A percentile compares a stretch with the other conserved stretches of the same genome.
These are phyloP conservation scores for Albugo candida DNA, from an alignment of 352 stramenopile species.

Conservation along the genomic window DNA sequence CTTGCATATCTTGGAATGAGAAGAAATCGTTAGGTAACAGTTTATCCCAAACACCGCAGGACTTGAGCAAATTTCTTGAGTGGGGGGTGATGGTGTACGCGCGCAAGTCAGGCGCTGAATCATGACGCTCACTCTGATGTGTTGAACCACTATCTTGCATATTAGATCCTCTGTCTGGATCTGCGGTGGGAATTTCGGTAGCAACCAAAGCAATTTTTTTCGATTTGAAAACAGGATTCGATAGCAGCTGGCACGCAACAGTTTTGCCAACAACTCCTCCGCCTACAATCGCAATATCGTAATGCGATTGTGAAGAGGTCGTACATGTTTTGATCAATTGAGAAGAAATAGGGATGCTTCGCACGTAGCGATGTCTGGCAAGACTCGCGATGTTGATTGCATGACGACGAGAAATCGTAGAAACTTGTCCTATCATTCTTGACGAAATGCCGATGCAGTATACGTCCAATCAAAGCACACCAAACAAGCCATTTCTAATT, in stretches of 20 bases:
- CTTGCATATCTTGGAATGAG: constrained; percentile 79
- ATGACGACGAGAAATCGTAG: no score
- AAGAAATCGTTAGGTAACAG: constrained; percentile 31
- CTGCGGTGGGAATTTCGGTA: constrained; percentile 16
- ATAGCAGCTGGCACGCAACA: constrained; percentile 65
- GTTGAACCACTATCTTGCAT: neutral
- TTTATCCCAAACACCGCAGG: constrained; percentile 53
- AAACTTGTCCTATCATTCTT: no score
- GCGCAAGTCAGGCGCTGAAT: constrained; percentile 47
- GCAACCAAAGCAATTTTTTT: constrained; percentile 68
- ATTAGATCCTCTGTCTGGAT: constrained; percentile 7
- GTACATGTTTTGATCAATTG: no score
- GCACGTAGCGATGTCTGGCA: no score
- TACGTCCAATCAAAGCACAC: no score
- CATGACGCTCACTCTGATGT: neutral
- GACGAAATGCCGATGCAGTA: no score
- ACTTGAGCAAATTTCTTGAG: constrained; percentile 61
- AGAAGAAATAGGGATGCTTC: no score
- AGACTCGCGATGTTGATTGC: no score
- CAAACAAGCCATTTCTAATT: no score
- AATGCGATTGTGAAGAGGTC: constrained; percentile 3
- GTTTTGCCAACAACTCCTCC: constrained; percentile 67
- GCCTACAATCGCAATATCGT: constrained; percentile 68
- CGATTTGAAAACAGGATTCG: constrained; percentile 49
- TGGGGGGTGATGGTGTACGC: constrained; percentile 82